phyloP scores from a whole-genome alignment of 352 stramenopile genomes.

The Pythium dissimile region DNA sequence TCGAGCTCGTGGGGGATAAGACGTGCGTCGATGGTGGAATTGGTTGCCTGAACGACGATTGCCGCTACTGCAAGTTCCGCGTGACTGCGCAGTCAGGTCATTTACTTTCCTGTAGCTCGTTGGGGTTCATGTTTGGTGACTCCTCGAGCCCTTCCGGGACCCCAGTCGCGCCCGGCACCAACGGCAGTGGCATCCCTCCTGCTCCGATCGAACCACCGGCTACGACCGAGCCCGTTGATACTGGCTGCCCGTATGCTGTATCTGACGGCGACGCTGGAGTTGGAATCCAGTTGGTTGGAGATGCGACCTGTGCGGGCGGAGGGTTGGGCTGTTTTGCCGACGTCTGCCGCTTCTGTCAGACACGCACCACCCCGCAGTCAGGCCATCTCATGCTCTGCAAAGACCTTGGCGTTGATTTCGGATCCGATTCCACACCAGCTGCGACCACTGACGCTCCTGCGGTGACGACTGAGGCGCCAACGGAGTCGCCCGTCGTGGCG shows the following conservation, averaged over 20 bases:
- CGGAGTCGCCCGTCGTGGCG: no score
- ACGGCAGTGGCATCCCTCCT: neutral
- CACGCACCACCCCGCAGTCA: constrained; percentile 5
- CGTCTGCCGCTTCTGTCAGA: constrained; percentile 18
- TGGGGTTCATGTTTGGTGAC: constrained; percentile 8
- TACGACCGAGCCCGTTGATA: neutral
- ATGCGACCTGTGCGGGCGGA: constrained; percentile 18
- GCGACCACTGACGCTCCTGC: neutral
- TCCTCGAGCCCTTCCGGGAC: neutral
- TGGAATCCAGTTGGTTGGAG: constrained; percentile 18
- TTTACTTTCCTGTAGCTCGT: constrained; percentile 3
- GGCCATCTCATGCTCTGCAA: constrained; percentile 10
- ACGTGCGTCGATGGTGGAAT: constrained; percentile 18
- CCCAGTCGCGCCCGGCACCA: neutral
- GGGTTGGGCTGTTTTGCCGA: constrained; percentile 19
- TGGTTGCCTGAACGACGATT: constrained; percentile 19
- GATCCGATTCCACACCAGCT: neutral
- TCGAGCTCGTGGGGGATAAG: constrained; percentile 24
- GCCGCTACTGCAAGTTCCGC: constrained; percentile 21
- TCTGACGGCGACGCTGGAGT: constrained; percentile 17
- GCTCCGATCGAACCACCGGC: neutral
- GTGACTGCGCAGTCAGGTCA: constrained; percentile 14
- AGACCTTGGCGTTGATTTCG: neutral
- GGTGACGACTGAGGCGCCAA: neutral
- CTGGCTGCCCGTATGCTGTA: constrained; percentile 3